A percentile compares a stretch with the other conserved stretches of the same genome.
These are phyloP conservation scores for Fusarium citri DNA, from an alignment of 2,329 filamentous ascomycete species.

Conservation along the genomic window DNA sequence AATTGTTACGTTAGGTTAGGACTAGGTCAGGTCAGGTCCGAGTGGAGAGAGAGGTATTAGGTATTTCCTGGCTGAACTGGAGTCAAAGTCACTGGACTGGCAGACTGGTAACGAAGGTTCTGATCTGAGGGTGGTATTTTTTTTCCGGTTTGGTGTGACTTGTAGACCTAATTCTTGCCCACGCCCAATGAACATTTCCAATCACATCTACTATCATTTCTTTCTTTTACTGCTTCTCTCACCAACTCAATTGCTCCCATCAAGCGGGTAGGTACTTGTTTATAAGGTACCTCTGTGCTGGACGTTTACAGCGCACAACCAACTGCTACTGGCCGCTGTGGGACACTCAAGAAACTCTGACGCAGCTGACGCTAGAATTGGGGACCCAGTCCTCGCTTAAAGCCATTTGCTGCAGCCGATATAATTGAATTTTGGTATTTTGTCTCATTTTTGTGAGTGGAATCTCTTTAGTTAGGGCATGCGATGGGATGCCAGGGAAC, in stretches of 20 bases:
- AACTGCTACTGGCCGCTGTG: slow-evolving; percentile 20
- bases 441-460: slow-evolving; percentile 38
- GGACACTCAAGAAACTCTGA: slow-evolving; percentile 38
- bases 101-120: neutral
- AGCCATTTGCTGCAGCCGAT: slow-evolving; percentile 28
- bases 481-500: slow-evolving; percentile 8
- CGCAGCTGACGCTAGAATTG: slow-evolving; percentile 30
- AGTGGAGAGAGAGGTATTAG: neutral
- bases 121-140: slow-evolving; percentile 17
- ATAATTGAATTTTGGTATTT: neutral
- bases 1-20: slow-evolving; percentile 19
- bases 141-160: slow-evolving; percentile 38
- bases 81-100: neutral
- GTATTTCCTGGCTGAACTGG: neutral
- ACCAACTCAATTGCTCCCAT: neutral
- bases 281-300: neutral
- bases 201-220: neutral
- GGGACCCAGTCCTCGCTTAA: slow-evolving; percentile 35
- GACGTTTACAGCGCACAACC: slow-evolving; percentile 11
- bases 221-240: neutral
- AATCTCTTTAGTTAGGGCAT: slow-evolving; percentile 40
- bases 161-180: slow-evolving; percentile 32
- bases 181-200: slow-evolving; percentile 24
- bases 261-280: neutral
- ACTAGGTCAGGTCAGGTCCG: slow-evolving; percentile 18